Conservation (phyloP, 1,139 yeast genomes). For the Schwanniomyces etchellsii region DNA sequence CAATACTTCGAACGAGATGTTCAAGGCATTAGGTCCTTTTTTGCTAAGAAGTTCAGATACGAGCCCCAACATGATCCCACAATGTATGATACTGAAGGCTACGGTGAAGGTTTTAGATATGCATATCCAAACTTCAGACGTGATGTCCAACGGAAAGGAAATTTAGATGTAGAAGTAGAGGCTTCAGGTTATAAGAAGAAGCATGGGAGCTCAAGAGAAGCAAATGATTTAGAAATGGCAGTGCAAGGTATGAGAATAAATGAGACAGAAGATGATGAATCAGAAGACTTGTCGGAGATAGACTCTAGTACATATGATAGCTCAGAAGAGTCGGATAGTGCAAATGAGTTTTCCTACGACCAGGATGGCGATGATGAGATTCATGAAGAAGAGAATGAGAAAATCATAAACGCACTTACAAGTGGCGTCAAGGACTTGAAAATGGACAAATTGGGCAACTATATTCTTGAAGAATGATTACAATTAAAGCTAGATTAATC, state of each 20-base stretch:
- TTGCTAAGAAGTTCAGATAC: conserved; percentile 72
- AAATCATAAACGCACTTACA: conserved; percentile 63
- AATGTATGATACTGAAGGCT: conserved; percentile 74
- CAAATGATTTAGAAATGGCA: conserved; percentile 69
- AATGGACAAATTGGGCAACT: conserved; percentile 79
- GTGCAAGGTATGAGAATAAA: conserved; percentile 55
- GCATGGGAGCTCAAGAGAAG: conserved; percentile 44
- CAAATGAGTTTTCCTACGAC: conserved; percentile 29
- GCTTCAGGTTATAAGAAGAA: conserved; percentile 90
- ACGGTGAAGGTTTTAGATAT: conserved; percentile 70
- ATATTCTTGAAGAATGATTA: conserved; percentile 55
- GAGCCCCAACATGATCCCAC: conserved; percentile 57
- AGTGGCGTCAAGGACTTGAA: conserved; percentile 56
- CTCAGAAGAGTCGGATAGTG: conserved; percentile 21
- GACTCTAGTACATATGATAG: conserved; percentile 19
- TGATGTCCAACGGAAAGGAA: conserved; percentile 64
- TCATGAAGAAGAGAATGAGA: conserved; percentile 56
- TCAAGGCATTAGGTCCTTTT: conserved; percentile 78
- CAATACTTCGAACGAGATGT: conserved; percentile 88
- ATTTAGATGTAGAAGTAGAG: conserved; percentile 74
- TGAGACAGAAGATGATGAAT: conserved; percentile 26
- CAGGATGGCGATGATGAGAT: conserved; percentile 21
- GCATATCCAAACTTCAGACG: conserved; percentile 77
- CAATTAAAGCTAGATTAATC: conserved; percentile 1
- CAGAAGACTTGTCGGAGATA: conserved; percentile 20